Evolutionary conservation across 176 grass and related monocot genomes (phyloP), one percentile per base, ranked within the genome.

Genomic region (Zizania latifolia): DNA sequence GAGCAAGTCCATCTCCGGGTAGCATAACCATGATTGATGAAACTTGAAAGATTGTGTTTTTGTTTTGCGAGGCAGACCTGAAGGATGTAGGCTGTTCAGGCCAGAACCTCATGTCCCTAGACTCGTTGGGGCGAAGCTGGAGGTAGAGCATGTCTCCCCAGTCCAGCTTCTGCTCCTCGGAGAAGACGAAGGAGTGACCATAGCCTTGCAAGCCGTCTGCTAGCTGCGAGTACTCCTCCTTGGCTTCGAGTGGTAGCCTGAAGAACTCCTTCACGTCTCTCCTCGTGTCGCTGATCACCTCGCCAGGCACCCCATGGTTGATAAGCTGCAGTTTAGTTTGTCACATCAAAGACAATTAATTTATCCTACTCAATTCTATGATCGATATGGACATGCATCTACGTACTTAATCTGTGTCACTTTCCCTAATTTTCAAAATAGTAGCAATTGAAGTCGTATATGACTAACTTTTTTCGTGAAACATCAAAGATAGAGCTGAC

Each of bases 91-190:
- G 56, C 4, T 57, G 67, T 26, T 46, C 56, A 58, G 84, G 89
- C 89, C 76, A 87, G 27, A 80, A 71, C 8, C 39, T 62, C 74
- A 86, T 16, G 9, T 77, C 45, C 73, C 88, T 83, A 12, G 31
- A 11, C 10, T 86, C 69, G 5, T 17, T 10, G 1, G 89, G 89
- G 22, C 58, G 45, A 11, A 59, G 62, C 21, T 46, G 31, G 3
- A 91, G 53, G 58, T 29, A 77, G 19, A 84, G 46, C 75, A 82
- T 51, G 68, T 84, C 89, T 6, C 35, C 71, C 84, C 89, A 91
- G 12, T 84, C 89, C 61, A 90, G 14, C 10, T 90, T 90, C 41
- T 81, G 84, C 11, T 87, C 68, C 2, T 91, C 62, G 0, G 89
- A 87, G 1, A 68, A 71, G 1, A 87, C 71, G 13, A 84, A 91